Conservation (phyloP, 805 yeast genomes). For the Kurtzmaniella cleridarum region DNA sequence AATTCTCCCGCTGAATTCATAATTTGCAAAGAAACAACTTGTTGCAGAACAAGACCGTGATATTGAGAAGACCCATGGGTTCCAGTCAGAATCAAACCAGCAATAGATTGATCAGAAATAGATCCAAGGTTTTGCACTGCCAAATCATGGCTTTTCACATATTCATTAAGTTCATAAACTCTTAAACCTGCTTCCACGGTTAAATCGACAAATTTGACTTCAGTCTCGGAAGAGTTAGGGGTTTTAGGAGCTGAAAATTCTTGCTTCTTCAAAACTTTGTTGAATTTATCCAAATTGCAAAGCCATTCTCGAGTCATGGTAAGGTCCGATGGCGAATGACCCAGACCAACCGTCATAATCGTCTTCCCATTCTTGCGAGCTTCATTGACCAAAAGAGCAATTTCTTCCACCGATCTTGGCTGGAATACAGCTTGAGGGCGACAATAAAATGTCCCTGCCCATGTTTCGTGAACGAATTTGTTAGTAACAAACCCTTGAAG, state of each 20-base stretch:
- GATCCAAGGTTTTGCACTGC: constrained; percentile 92
- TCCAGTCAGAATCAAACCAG: constrained; percentile 95
- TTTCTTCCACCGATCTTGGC: constrained; percentile 67
- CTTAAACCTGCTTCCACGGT: constrained; percentile 94
- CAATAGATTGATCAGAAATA: constrained; percentile 87
- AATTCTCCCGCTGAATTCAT: constrained; percentile 74
- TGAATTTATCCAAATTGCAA: constrained; percentile 74
- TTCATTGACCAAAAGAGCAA: constrained; percentile 55
- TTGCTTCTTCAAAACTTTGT: constrained; percentile 44
- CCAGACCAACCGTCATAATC: constrained; percentile 82
- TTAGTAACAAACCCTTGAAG: constrained; percentile 33
- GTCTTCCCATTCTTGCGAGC: constrained; percentile 62
- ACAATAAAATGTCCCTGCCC: constrained; percentile 89
- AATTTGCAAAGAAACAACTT: constrained; percentile 70
- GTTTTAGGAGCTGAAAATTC: constrained; percentile 39
- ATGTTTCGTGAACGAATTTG: constrained; percentile 52
- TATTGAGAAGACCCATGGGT: constrained; percentile 94
- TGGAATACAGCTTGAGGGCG: constrained; percentile 75
- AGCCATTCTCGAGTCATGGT: constrained; percentile 88
- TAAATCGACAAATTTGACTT: constrained; percentile 72
- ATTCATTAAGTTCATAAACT: constrained; percentile 65
- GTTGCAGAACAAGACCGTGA: constrained; percentile 88
- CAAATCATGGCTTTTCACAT: constrained; percentile 55
- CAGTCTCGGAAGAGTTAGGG: constrained; percentile 14
- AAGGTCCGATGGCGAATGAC: constrained; percentile 90